These are phyloP conservation scores for Rhizomucor pusillus DNA, from an alignment of 371 early-diverging fungal genomes.

Conservation along the genomic window DNA sequence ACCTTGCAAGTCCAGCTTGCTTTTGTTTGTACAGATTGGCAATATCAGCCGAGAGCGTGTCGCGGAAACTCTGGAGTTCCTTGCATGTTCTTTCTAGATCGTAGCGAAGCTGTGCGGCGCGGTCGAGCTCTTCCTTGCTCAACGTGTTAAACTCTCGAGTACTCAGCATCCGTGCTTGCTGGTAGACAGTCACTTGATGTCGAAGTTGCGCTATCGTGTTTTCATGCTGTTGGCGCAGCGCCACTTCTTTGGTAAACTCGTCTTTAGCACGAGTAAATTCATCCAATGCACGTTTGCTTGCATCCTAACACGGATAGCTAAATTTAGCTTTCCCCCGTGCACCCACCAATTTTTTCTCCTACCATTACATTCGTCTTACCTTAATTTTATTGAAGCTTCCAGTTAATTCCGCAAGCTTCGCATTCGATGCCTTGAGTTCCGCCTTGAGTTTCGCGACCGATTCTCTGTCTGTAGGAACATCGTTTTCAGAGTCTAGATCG, in stretches of 20 bases:
- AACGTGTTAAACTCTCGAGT: conserved; percentile 18
- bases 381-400: conserved; percentile 23
- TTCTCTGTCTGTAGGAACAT: conserved; percentile 6
- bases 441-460: conserved; percentile 17
- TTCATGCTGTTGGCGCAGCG: conserved; percentile 43
- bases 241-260: conserved; percentile 42
- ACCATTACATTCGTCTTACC: conserved; percentile 15
- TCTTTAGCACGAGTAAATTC: conserved; percentile 43
- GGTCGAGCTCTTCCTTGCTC: conserved; percentile 36
- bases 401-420: conserved; percentile 23
- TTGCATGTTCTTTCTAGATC: conserved; percentile 38
- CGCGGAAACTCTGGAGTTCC: conserved; percentile 35
- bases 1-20: conserved; percentile 34
- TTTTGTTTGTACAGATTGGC: conserved; percentile 23
- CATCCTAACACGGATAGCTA: conserved; percentile 28
- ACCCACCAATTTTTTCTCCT: background rate
- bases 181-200: conserved; percentile 27
- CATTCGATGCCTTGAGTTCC: conserved; percentile 26
- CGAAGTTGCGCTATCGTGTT: conserved; percentile 27
- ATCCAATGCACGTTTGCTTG: conserved; percentile 40
- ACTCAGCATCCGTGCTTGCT: conserved; percentile 16
- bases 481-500: conserved; percentile 9
- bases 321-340: conserved; percentile 12
- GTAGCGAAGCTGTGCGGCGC: conserved; percentile 26
- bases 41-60: conserved; percentile 16